These are phyloP conservation scores for Penicillium griseofulvum DNA, from an alignment of 2,329 filamentous ascomycete genomes.

Conservation along the genomic window DNA sequence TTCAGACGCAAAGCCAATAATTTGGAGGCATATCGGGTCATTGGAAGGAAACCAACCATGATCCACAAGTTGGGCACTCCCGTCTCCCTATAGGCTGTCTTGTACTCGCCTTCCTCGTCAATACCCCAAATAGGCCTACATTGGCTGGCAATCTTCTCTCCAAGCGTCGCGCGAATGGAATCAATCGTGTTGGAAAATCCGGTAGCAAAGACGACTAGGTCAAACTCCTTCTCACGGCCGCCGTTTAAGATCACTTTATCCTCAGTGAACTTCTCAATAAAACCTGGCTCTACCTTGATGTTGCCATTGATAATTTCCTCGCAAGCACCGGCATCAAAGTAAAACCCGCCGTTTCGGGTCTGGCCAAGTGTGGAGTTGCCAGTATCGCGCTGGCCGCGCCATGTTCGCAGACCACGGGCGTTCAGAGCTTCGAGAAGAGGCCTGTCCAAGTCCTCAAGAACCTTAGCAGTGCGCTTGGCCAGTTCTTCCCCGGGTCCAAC, in stretches of 20 bases:
- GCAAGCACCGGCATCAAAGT: conserved; percentile 33
- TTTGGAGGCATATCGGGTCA: conserved; percentile 37
- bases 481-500: conserved; percentile 21
- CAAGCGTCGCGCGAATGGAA: conserved; percentile 24
- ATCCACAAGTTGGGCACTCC: conserved; percentile 40
- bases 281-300: conserved; percentile 26
- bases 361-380: conserved; percentile 30
- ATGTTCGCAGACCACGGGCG: conserved; percentile 29
- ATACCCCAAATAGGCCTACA: conserved; percentile 29
- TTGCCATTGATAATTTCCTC: conserved; percentile 29
- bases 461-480: conserved; percentile 18
- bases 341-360: conserved; percentile 34
- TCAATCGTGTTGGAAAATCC: conserved; percentile 28
- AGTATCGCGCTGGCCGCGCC: conserved; percentile 37
- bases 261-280: conserved; percentile 27
- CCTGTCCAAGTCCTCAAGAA: conserved; percentile 23
- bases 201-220: conserved; percentile 31
- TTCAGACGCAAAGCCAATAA: conserved; percentile 36
- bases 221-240: conserved; percentile 33
- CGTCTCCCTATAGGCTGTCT: conserved; percentile 32
- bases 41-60: conserved; percentile 38
- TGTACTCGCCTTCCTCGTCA: conserved; percentile 30
- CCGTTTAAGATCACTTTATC: conserved; percentile 35
- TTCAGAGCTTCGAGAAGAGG: conserved; percentile 24
- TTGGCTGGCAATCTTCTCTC: conserved; percentile 23